A percentile compares a stretch with the other conserved stretches of the same genome.
Conservation (phyloP, 2,329 filamentous ascomycete species). For the Fusarium humuli region DNA sequence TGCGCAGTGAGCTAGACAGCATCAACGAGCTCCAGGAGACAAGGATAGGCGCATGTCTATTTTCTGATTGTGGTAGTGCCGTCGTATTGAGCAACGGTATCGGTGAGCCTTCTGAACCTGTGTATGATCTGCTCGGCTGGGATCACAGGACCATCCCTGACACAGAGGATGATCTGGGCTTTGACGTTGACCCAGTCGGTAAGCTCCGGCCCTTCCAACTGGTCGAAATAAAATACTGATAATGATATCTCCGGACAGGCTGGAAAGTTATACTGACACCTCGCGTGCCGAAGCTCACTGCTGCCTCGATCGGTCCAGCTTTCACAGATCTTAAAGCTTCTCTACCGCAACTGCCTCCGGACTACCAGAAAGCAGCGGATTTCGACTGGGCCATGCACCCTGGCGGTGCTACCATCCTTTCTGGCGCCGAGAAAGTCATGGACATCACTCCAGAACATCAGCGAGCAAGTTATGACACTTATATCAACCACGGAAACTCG, state of each 20-base stretch:
- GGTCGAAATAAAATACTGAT: slow-evolving; percentile 28
- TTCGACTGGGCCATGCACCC: slow-evolving; percentile 82
- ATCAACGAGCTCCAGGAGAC: slow-evolving; percentile 69
- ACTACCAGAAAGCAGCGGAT: slow-evolving; percentile 61
- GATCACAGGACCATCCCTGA: slow-evolving; percentile 71
- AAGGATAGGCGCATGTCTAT: slow-evolving; percentile 73
- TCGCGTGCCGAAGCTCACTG: slow-evolving; percentile 68
- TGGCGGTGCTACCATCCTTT: slow-evolving; percentile 74
- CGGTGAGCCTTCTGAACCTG: slow-evolving; percentile 57
- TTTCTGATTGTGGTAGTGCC: slow-evolving; percentile 78
- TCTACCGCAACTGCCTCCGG: slow-evolving; percentile 57
- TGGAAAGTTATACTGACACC: slow-evolving; percentile 76
- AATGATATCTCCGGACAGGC: slow-evolving; percentile 49
- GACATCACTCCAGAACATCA: slow-evolving; percentile 71
- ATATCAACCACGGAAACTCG: slow-evolving; percentile 75
- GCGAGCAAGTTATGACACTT: slow-evolving; percentile 76
- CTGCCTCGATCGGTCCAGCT: slow-evolving; percentile 62
- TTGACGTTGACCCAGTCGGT: slow-evolving; percentile 73
- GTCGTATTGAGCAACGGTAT: slow-evolving; percentile 73
- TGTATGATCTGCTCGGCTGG: slow-evolving; percentile 74
- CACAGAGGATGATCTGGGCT: slow-evolving; percentile 72
- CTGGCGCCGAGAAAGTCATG: slow-evolving; percentile 70
- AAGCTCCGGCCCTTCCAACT: slow-evolving; percentile 33
- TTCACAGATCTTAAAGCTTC: slow-evolving; percentile 67
- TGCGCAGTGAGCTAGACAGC: slow-evolving; percentile 73